phyloP scores from a whole-genome alignment of 2,329 filamentous ascomycete species.

The Cordyceps farinosa region DNA sequence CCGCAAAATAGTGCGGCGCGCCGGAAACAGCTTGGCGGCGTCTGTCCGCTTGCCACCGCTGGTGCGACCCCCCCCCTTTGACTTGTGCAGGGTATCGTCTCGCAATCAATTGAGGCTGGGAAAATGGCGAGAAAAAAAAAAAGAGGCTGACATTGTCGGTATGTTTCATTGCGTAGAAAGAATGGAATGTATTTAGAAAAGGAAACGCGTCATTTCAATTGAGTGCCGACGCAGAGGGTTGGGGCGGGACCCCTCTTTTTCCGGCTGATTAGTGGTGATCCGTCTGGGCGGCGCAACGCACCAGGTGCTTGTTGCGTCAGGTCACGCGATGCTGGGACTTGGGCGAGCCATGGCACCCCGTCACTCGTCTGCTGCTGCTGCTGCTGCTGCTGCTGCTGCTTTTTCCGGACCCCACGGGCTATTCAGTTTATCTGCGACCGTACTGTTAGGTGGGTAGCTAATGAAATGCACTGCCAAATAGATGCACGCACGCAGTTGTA shows the following conservation, averaged over 20 bases:
- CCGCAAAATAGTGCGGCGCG: constrained; percentile 15
- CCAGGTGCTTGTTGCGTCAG: constrained; percentile 21
- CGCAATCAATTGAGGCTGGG: too few relatives aligned
- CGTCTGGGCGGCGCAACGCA: neutral
- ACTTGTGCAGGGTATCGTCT: too few relatives aligned
- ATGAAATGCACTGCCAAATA: too few relatives aligned
- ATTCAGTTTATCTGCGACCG: neutral
- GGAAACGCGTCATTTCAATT: too few relatives aligned
- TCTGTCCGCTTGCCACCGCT: too few relatives aligned
- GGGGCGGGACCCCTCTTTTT: neutral
- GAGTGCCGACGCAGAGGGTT: neutral
- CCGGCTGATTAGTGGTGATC: neutral
- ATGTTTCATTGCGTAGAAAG: too few relatives aligned
- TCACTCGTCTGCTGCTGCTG: neutral
- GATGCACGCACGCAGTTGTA: neutral
- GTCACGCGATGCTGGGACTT: constrained; percentile 25
- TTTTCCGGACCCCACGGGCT: neutral
- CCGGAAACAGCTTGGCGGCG: constrained; percentile 13
- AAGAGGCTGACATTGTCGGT: too few relatives aligned
- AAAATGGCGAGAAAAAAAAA: too few relatives aligned
- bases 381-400: neutral
- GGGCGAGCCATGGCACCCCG: neutral
- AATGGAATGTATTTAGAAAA: too few relatives aligned
- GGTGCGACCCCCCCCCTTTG: too few relatives aligned
- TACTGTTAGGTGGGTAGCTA: too few relatives aligned